phyloP scores from a whole-genome alignment of 2,329 filamentous ascomycete species.

The Ophiostoma quercus region DNA sequence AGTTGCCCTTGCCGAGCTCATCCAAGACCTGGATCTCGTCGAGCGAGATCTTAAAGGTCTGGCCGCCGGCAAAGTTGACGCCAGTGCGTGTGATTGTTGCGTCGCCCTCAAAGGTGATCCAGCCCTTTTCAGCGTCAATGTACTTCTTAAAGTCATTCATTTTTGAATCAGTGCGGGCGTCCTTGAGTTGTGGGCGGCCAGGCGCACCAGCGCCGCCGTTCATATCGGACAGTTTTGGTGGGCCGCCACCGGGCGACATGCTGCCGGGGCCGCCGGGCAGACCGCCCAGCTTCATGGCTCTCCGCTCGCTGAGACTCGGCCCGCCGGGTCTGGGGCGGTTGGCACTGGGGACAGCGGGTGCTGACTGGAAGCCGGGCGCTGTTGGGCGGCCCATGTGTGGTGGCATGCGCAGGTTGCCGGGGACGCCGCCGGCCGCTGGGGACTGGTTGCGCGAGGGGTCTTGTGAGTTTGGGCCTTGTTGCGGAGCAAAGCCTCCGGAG shows the following conservation, averaged over 20 bases:
- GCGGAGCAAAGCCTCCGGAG: conserved; percentile 24
- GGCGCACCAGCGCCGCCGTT: conserved; percentile 24
- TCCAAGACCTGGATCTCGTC: conserved; percentile 92
- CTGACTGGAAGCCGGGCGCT: conserved; percentile 50
- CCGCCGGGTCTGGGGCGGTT: conserved; percentile 34
- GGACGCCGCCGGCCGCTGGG: conserved; percentile 38
- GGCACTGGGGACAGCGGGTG: conserved; percentile 42
- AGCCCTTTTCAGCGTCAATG: conserved; percentile 87
- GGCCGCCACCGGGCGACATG: conserved; percentile 31
- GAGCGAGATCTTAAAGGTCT: conserved; percentile 86
- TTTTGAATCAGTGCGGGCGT: conserved; percentile 42
- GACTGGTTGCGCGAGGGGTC: conserved; percentile 29
- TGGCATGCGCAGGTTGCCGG: conserved; percentile 40
- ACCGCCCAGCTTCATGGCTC: conserved; percentile 55
- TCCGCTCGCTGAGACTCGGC: conserved; percentile 61
- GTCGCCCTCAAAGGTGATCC: conserved; percentile 86
- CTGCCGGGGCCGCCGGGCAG: conserved; percentile 40
- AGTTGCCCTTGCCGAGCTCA: conserved; percentile 95
- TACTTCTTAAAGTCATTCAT: conserved; percentile 65
- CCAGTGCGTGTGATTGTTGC: conserved; percentile 83
- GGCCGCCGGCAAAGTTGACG: conserved; percentile 86
- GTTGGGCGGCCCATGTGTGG: conserved; percentile 36
- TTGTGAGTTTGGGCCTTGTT: conserved; percentile 31
- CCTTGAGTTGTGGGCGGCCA: conserved; percentile 34
- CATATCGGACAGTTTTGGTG: conserved; percentile 45